Evolutionary conservation across 805 yeast species (phyloP), one percentile per base, ranked within the genome.

Genomic region (Yarrowia divulgata): DNA sequence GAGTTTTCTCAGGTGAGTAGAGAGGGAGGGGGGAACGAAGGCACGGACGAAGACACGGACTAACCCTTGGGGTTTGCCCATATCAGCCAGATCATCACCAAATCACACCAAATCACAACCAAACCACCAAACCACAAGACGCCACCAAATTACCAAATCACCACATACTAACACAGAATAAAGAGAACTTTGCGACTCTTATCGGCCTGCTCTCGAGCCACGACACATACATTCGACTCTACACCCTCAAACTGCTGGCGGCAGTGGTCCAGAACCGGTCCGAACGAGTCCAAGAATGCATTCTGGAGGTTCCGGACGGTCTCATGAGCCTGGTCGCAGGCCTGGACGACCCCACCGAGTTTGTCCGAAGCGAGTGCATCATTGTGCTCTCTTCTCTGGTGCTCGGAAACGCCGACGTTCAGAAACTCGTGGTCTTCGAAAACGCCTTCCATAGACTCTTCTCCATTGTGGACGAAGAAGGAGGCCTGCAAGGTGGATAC

Each of bases 401-500:
- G 13, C 88, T 88, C 73, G 89, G 90, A 70, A 91, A 92, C 74
- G 86, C 88, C 70, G 94, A 91, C 77, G 88, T 94, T 40, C 99
- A 95, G 77, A 93, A 93, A 75, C 80, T 95, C 19, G 96, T 96
- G 10, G 99, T 97, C 0, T 95, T 95, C 76, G 98, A 95, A 76
- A 93, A 91, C 73, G 89, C 96, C 0, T 93, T 95, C 75, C 97
- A 92, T 71, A 86, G 84, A 71, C 79, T 93, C 13, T 93, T 94
- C 74, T 83, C 81, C n/a, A 89, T 95, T 14, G 87, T 94, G 32
- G 88, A 86, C 16, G 90, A 87, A 71, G 98, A 93, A 77, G 97
- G 97, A 40, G 97, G 97, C 3, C 83, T 92, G 16, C 84, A 93
- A 67, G 98, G 97, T 10, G 91, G 95, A 19, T 83, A 92, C 42